A percentile compares a stretch with the other conserved stretches of the same genome.
phyloP scores from a whole-genome alignment of 2,329 filamentous ascomycete species.

The Ophiocordyceps australis region DNA sequence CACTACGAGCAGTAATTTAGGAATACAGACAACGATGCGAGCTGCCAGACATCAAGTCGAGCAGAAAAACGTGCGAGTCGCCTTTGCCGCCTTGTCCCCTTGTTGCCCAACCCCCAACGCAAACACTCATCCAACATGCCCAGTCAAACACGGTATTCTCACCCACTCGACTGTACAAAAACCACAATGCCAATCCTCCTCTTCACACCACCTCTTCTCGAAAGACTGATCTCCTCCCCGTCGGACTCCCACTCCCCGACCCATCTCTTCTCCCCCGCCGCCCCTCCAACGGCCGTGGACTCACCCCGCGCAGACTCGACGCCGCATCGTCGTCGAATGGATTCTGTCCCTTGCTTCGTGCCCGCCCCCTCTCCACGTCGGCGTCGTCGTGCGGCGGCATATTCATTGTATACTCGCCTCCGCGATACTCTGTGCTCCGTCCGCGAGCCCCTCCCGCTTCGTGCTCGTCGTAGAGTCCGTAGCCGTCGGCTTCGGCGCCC shows the following conservation, averaged over 20 bases:
- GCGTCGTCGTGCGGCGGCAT: constrained; percentile 11
- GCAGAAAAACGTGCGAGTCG: no score
- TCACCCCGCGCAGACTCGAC: constrained; percentile 51
- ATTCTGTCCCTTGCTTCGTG: constrained; percentile 27
- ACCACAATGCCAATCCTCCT: neutral
- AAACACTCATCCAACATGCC: no score
- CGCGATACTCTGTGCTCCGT: constrained; percentile 8
- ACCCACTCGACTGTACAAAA: no score
- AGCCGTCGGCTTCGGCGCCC: constrained; percentile 50
- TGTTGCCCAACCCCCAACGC: no score
- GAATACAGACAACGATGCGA: no score
- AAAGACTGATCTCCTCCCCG: constrained; percentile 52
- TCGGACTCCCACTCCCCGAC: constrained; percentile 37
- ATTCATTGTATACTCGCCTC: no score
- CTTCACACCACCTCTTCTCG: constrained; percentile 46
- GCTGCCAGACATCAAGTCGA: no score
- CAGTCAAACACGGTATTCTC: no score
- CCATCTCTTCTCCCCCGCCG: constrained; percentile 12
- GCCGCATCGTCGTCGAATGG: constrained; percentile 57
- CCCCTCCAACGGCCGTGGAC: constrained; percentile 51
- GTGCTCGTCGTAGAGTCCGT: constrained; percentile 37
- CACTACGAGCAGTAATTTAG: no score
- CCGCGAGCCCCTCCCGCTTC: constrained; percentile 58
- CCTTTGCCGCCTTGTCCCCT: no score
- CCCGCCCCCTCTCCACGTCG: constrained; percentile 20